Percentiles rank a stretch among this genome's conserved stretches.
Evolutionary conservation across 768 basidiomycete species (phyloP).

Genomic region (Trametes elegans): DNA sequence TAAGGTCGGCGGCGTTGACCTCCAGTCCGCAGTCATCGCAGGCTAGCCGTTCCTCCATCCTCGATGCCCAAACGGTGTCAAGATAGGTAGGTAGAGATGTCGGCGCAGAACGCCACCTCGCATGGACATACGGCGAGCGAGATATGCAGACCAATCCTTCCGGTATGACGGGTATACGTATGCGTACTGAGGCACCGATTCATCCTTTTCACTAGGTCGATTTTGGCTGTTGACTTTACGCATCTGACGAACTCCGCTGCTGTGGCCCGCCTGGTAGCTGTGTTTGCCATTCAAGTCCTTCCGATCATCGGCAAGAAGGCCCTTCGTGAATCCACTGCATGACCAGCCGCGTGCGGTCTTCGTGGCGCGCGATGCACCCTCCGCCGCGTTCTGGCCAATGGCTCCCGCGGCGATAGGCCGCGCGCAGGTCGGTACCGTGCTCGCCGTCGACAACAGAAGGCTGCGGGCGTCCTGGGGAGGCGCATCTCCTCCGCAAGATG

Average conservation of each 20-base stretch:
- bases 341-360: background rate
- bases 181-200: too few relatives aligned
- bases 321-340: background rate
- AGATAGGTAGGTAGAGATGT: too few relatives aligned
- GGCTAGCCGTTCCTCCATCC: background rate
- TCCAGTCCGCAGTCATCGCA: background rate
- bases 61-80: background rate
- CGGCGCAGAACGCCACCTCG: too few relatives aligned
- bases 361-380: background rate
- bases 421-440: slow-evolving; percentile 4
- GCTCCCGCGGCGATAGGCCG: background rate
- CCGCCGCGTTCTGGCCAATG: background rate
- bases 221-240: background rate
- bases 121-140: too few relatives aligned
- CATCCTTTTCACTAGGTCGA: background rate
- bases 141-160: too few relatives aligned
- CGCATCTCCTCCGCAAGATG: background rate
- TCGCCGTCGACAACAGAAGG: background rate
- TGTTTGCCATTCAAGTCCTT: background rate
- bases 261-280: background rate
- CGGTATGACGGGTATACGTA: too few relatives aligned
- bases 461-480: background rate
- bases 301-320: slow-evolving; percentile 2
- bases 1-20: background rate
- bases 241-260: background rate